A percentile compares a stretch with the other conserved stretches of the same genome.
phyloP scores from a whole-genome alignment of 208 protist genomes.

The Vickermania ingenoplastis region DNA sequence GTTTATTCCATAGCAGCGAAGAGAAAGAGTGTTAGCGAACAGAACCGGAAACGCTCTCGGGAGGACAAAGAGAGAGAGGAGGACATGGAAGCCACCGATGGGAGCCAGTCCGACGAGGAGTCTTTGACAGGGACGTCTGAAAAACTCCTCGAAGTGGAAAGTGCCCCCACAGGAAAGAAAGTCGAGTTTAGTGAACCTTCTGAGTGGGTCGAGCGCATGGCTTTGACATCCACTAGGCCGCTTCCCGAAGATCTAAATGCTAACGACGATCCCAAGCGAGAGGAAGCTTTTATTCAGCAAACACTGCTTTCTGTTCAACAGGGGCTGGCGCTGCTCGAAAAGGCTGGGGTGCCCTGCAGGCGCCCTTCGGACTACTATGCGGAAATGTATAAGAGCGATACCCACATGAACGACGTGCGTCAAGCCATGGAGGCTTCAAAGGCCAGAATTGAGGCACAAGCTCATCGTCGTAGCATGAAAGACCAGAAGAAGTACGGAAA shows the following conservation, averaged over 20 bases:
- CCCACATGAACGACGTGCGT: constrained; percentile 91
- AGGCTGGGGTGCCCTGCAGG: constrained; percentile 68
- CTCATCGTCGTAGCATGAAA: constrained; percentile 83
- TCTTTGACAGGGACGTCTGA: background rate
- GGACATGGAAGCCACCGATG: constrained; percentile 7
- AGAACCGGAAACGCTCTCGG: constrained; percentile 9
- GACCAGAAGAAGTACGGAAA: constrained; percentile 95
- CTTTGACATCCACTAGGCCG: constrained; percentile 69
- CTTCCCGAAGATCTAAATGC: constrained; percentile 74
- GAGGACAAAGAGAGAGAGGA: constrained; percentile 10
- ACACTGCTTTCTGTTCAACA: constrained; percentile 70
- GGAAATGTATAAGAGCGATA: constrained; percentile 94
- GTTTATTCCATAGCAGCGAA: constrained; percentile 54
- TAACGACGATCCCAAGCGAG: constrained; percentile 86
- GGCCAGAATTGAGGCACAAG: constrained; percentile 67
- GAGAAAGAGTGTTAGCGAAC: constrained; percentile 32
- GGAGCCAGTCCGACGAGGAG: constrained; percentile 4
- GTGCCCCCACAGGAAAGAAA: constrained; percentile 2
- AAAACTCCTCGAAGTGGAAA: background rate
- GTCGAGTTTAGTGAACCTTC: constrained; percentile 82
- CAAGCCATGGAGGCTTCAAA: constrained; percentile 80
- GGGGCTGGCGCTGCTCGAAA: constrained; percentile 69
- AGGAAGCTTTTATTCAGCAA: constrained; percentile 91
- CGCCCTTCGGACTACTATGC: constrained; percentile 93
- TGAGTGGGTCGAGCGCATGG: constrained; percentile 89